Base-by-base conservation (phyloP, 1,139 yeast genomes). In the Blastobotrys illinoisensis region DNA sequence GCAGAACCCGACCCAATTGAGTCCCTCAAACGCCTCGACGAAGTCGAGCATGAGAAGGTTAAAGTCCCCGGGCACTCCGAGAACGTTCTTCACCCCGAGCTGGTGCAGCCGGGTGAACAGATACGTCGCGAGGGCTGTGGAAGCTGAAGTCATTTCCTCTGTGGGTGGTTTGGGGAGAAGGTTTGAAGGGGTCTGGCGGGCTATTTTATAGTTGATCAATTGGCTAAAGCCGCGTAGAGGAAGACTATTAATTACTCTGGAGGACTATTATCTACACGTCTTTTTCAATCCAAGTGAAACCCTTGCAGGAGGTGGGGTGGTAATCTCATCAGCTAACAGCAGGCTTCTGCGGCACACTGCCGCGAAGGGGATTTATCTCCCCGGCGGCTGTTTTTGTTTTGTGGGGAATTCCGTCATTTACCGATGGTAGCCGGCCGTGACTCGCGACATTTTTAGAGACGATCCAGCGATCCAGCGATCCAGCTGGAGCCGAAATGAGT, bases 11-110 rank as follows among this genome's bases (percentile, higher is more conserved):
- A 65, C 64, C 78, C 79, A 62, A 61, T 71, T 52, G 64, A 75
- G 57, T 56, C 71, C 73, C 20, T 63, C 63, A 47, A 79, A 75
- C 40, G 75, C 72, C 62, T 79, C 79, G 47, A 83, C 68, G 60
- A 81, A 79, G 64, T 83, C 87, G 53, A 83, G 67, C 48, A 86
- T 72, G 11, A 84, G 74, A 62, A 86, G 75, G 71, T 86, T 86
- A 79, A 85, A 86, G 68, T 86, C 93, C 48, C 90, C 86, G 9
- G 86, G 81, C 44, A 86, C 86, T 55, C 93, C 93, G 61, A 86
- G 83, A 64, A 86, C 76, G 65, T 93, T 85, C 60, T 78, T 74
- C 58, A 85, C 79, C 28, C 81, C 81, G 48, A 82, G 72, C 69
- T 83, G 85, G 64, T 72, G 72, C 58, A 84, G 66, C 61, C 88